Evolutionary conservation across 2,329 filamentous ascomycete genomes (phyloP).

Genomic region (Exophiala mesophila): DNA sequence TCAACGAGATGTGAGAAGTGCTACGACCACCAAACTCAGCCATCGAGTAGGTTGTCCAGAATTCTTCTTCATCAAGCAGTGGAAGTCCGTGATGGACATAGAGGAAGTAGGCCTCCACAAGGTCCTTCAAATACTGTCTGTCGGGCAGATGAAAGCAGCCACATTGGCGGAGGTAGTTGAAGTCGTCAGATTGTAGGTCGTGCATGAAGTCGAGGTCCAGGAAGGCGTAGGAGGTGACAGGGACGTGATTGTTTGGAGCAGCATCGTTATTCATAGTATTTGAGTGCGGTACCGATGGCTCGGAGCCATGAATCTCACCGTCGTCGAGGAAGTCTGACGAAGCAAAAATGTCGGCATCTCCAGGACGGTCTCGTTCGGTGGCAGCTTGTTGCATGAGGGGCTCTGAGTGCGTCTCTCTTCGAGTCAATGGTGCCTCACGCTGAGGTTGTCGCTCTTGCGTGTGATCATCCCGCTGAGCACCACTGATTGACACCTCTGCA

Average conservation of each 20-base stretch:
- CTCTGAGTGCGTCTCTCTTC: no score
- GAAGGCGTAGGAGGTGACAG: slow-evolving; percentile 1
- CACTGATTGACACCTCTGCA: no score
- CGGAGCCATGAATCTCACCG: no score
- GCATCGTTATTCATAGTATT: background rate
- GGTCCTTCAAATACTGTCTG: background rate
- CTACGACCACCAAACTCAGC: background rate
- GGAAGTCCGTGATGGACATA: slow-evolving; percentile 31
- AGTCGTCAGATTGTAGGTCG: slow-evolving; percentile 1
- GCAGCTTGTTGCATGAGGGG: no score
- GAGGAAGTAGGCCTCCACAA: slow-evolving; percentile 28
- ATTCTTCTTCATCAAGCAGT: slow-evolving; percentile 26
- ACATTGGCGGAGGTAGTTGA: slow-evolving; percentile 2
- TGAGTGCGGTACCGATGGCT: no score
- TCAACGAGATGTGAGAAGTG: slow-evolving; percentile 26
- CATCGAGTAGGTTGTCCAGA: slow-evolving; percentile 1
- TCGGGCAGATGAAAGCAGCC: slow-evolving; percentile 2
- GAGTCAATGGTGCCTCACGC: no score
- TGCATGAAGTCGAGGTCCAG: slow-evolving; percentile 1
- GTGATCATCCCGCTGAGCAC: no score
- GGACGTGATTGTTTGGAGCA: background rate
- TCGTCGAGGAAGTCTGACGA: no score
- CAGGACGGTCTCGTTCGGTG: no score
- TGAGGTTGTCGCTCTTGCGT: no score
- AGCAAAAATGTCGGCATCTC: no score